Evolutionary conservation across 345 rosid genomes (phyloP), one percentile per base, ranked within the genome.

Genomic region (Pistacia vera): DNA sequence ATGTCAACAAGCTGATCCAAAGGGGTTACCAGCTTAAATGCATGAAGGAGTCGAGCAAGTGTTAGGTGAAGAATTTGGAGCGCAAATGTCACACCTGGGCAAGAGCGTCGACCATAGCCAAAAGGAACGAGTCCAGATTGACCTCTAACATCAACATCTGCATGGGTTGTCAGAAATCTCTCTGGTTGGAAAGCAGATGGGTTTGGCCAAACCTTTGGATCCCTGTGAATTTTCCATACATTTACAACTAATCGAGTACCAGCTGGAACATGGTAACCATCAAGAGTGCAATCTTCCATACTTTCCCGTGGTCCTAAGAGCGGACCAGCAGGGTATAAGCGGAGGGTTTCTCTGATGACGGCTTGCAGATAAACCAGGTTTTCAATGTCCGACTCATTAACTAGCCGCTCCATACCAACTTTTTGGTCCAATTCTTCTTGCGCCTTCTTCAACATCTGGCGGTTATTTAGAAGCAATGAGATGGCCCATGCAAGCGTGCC

Each of bases 261-360:
- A 1, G 78, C 63, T 9, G 82, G 49, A 38, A 88, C 80, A 28
- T 75, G 69, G 71, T 85, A 88, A 58, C 90, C 92, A 0, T 74
- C 77, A 33, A 91, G 64, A 0, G 46, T 87, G 80, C 92, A 87
- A 56, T 90, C 92, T 70, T 85, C 85, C 70, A 63, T 66, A 46
- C 88, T 89, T 51, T 84, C 87, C 22, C 88, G 82, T 17, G 82
- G 92, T 5, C 88, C 88, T 52, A 80, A 75, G 12, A 90, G 87
- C 4, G 97, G 93, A 7, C 74, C 85, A 0, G 88, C 86, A 12
- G 97, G 94, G 77, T 89, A 86, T 18, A 92, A 63, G 12, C 93
- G 79, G 41, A 90, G 75, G 8, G 91, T 83, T 77, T 92, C 97
- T 79, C 88, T 92, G 75, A 87, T 33, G 30, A 88, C 81, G 8